Evolutionary conservation across 768 basidiomycete genomes (phyloP), one percentile per base, ranked within the genome.

Genomic region (Solioccasus polychromus): DNA sequence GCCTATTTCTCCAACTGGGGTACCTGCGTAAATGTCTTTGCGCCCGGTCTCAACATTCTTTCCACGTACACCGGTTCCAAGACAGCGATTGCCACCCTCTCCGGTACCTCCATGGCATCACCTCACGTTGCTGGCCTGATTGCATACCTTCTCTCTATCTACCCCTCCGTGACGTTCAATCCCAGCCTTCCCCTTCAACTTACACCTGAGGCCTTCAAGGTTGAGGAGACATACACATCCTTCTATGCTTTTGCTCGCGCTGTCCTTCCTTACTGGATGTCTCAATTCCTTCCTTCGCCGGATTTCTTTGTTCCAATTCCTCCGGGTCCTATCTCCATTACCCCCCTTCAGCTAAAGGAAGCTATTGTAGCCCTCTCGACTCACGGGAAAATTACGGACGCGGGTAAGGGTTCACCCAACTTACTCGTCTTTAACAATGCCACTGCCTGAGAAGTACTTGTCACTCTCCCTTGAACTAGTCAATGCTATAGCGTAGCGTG

Each of bases 1-100:
- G 90, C 90, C 5, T 88, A 88, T 70, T 92, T 96, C 77, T 94
- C 92, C 62, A 99, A 99, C 79, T 76, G 72, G 56, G 96, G 95
- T 18, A 53, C 71, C 42, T 97, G 94, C 61, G 93, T 98, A 42
- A 91, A 97, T 57, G 77, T 98, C 51, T 94, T 96, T 57, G 94
- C 80, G 25, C 95, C 94, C 40, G 91, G 88, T 49, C 71, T 94
- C 51, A 92, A 92, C 74, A 95, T 97, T 63, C 72, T 87, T 3
- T 94, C 89, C 29, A 95, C 90, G 43, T 96, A 82, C 74, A 91
- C 76, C 48, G 82, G 82, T 25, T 76, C 79, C 48, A 65, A 62
- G 47, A 61, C 51, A 5, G 79, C 88, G n/a, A 74, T 73, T 39
- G 80, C 83, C 56, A 88, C 84, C 8, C 79, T 96, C 54, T 92